Percentiles rank a stretch among this genome's conserved stretches.
phyloP scores from a whole-genome alignment of 1,139 yeast species.

The Saccharomyces hybrid region DNA sequence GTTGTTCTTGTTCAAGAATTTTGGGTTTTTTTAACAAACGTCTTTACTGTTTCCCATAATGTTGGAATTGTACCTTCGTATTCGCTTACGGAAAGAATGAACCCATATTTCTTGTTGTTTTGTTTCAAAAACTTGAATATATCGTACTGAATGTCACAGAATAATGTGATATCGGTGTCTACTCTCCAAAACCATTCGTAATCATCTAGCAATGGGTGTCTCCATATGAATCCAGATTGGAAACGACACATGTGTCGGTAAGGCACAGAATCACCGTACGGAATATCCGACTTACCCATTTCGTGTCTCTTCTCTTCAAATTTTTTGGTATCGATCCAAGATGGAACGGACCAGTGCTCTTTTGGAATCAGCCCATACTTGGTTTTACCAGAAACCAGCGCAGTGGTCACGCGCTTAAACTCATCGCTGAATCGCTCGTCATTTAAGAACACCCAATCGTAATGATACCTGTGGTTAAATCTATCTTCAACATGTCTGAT shows the following conservation, averaged over 20 bases:
- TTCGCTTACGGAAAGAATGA: slow-evolving; percentile 78
- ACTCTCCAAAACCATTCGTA: slow-evolving; percentile 92
- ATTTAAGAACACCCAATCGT: slow-evolving; percentile 73
- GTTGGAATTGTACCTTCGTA: slow-evolving; percentile 73
- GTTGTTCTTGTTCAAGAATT: slow-evolving; percentile 58
- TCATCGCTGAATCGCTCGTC: slow-evolving; percentile 44
- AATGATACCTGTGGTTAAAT: slow-evolving; percentile 56
- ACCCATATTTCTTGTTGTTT: slow-evolving; percentile 65
- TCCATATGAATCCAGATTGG: slow-evolving; percentile 84
- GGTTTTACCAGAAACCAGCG: slow-evolving; percentile 42
- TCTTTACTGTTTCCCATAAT: slow-evolving; percentile 69
- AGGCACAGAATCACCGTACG: slow-evolving; percentile 56
- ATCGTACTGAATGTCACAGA: slow-evolving; percentile 77
- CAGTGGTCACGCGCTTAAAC: slow-evolving; percentile 37
- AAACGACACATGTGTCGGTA: slow-evolving; percentile 88
- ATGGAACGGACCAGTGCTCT: slow-evolving; percentile 52
- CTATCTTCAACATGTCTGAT: slow-evolving; percentile 66
- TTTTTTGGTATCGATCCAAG: slow-evolving; percentile 50
- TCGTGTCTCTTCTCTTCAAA: slow-evolving; percentile 44
- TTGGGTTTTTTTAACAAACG: slow-evolving; percentile 60
- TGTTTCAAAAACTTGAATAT: slow-evolving; percentile 74
- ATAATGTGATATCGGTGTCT: slow-evolving; percentile 74
- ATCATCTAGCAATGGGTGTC: slow-evolving; percentile 61
- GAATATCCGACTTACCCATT: slow-evolving; percentile 40
- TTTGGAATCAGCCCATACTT: slow-evolving; percentile 45